Evolutionary conservation across 225 moss, liverwort and hornwort genomes (phyloP).

Genomic region (Takakia lepidozioides): DNA sequence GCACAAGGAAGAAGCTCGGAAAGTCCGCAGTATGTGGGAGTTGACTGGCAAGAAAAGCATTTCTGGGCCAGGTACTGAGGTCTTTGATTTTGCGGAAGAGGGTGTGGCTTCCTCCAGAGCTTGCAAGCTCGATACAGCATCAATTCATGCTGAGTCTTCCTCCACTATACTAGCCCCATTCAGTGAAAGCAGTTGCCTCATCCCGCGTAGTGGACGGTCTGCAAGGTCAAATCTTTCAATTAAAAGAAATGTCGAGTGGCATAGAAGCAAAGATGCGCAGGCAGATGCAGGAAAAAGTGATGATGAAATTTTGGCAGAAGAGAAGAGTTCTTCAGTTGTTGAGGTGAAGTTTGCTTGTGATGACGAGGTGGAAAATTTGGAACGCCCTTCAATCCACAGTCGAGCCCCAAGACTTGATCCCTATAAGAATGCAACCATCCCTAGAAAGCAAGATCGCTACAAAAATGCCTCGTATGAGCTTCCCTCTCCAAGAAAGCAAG

Average conservation of each 20-base stretch:
- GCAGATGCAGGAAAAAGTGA: slow-evolving; percentile 16
- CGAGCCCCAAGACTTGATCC: slow-evolving; percentile 26
- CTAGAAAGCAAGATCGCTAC: slow-evolving; percentile 42
- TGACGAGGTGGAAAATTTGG: too few relatives aligned
- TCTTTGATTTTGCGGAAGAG: slow-evolving; percentile 57
- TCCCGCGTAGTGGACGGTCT: slow-evolving; percentile 54
- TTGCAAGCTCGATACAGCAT: slow-evolving; percentile 18
- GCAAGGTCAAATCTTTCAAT: slow-evolving; percentile 25
- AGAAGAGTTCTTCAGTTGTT: slow-evolving; percentile 2
- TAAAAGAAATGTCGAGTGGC: slow-evolving; percentile 35
- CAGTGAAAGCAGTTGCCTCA: slow-evolving; percentile 14
- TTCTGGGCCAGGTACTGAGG: slow-evolving; percentile 39
- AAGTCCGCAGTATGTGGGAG: slow-evolving; percentile 79
- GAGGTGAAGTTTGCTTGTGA: too few relatives aligned
- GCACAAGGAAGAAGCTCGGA: slow-evolving; percentile 47
- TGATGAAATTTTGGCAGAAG: slow-evolving; percentile 5
- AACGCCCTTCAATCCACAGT: slow-evolving; percentile 10
- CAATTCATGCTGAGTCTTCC: slow-evolving; percentile 9
- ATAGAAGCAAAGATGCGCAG: slow-evolving; percentile 22
- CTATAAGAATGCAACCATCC: slow-evolving; percentile 17
- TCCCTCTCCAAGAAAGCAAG: slow-evolving; percentile 31
- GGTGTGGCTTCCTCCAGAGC: slow-evolving; percentile 15
- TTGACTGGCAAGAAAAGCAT: slow-evolving; percentile 51
- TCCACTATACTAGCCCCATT: slow-evolving; percentile 4
- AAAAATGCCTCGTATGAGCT: slow-evolving; percentile 11